A percentile compares a stretch with the other conserved stretches of the same genome.
Evolutionary conservation across 2,329 filamentous ascomycete species (phyloP).

Genomic region (Coniochaeta hoffmannii): DNA sequence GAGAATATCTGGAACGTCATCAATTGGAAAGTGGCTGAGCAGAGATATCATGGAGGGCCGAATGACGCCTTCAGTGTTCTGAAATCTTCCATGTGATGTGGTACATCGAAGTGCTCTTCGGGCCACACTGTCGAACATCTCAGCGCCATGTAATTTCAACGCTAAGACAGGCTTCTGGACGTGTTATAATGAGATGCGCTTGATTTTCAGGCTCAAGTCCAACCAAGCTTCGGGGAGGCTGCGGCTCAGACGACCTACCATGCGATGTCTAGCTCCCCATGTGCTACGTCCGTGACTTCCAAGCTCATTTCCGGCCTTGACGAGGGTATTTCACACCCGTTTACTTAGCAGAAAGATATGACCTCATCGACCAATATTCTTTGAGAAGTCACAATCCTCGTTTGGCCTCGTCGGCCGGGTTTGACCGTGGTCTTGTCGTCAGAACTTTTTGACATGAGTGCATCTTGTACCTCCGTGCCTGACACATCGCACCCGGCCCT

Average conservation of each 20-base stretch:
- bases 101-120: neutral
- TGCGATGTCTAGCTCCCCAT: neutral
- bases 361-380: neutral
- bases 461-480: neutral
- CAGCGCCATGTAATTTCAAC: neutral
- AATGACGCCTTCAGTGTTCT: slow-evolving; percentile 39
- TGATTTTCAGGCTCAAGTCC: neutral
- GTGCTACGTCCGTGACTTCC: neutral
- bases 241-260: neutral
- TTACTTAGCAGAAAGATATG: neutral
- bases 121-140: neutral
- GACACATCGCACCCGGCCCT: neutral
- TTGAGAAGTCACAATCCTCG: neutral
- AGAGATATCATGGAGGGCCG: slow-evolving; percentile 43
- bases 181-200: neutral
- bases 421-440: neutral
- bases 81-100: slow-evolving; percentile 31
- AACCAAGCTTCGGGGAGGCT: neutral
- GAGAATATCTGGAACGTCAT: slow-evolving; percentile 70
- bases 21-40: slow-evolving; percentile 65
- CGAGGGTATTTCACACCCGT: neutral
- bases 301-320: neutral
- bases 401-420: too few species aligned
- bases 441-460: too few species aligned
- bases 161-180: neutral